Conservation (phyloP, 176 grass and related monocot species). For the Rhynchospora breviuscula region DNA sequence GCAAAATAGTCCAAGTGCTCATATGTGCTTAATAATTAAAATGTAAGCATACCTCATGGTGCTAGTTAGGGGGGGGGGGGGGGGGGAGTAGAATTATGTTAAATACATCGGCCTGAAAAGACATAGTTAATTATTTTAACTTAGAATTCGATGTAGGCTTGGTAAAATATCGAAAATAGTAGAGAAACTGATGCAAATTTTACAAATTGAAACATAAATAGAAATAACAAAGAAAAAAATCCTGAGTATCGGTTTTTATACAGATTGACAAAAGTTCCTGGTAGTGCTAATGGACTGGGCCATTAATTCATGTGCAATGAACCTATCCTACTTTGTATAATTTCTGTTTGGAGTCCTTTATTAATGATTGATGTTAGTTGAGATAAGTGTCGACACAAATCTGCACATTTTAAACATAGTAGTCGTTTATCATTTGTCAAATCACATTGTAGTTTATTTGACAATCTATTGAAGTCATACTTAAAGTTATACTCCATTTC, state of each 20-base stretch:
- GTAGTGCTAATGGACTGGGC: neutral
- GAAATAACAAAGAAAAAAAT: neutral
- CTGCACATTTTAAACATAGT: neutral
- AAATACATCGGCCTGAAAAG: neutral
- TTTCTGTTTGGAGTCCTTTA: neutral
- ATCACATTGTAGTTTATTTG: neutral
- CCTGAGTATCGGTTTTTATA: neutral
- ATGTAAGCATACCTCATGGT: neutral
- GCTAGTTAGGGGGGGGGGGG: neutral
- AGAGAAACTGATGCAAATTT: neutral
- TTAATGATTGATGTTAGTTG: neutral
- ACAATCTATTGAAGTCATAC: neutral
- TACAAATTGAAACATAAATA: neutral
- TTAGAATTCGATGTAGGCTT: neutral
- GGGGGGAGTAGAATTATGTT: neutral
- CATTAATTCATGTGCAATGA: neutral
- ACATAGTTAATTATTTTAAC: neutral
- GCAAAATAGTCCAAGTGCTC: neutral
- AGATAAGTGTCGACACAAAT: neutral
- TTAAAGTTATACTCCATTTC: too few relatives aligned
- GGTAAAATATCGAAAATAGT: neutral
- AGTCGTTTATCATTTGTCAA: neutral
- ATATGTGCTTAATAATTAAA: neutral
- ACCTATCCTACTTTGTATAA: neutral
- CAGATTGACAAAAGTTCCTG: neutral